Evolutionary conservation across 768 basidiomycete genomes (phyloP), one percentile per base, ranked within the genome.

Genomic region (Naganishia vaughanmartiniae): DNA sequence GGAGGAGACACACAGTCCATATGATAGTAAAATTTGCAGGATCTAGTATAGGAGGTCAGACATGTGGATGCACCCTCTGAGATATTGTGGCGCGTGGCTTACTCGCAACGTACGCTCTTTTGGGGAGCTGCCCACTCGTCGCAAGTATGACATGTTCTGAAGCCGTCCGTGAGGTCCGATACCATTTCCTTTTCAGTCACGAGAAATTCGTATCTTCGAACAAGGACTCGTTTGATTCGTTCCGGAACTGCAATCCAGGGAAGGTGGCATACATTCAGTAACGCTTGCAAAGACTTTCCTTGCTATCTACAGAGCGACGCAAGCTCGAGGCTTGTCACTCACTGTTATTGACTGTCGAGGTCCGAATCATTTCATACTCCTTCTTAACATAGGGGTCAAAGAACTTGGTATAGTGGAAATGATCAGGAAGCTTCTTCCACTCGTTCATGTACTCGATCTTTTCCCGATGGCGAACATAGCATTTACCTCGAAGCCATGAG

Each of bases 321-420:
- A 9, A 26, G 42, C 39, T 30, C 21, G 26, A 6, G 21, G 1
- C 33, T 14, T 45, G n/a, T 36, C 9, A 85, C 93, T 78, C 80
- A 98, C 95, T 84, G 81, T 99, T 99, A 70, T 89, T 87, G 72
- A 96, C 89, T 76, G 89, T 90, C 48, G 86, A 86, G 34, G 92
- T 87, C 71, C 90, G 89, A 66, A 99, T 89, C 75, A 97, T 90
- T 80, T 98, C 96, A 81, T 95, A 97, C 83, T 97, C 94, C 81
- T 91, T 91, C 84, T 95, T 93, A 83, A 97, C 92, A 82, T 95
- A 97, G 65, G 93, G 93, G 84, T 98, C 95, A 79, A 95, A 99
- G 33, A 97, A 85, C 76, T 90, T 89, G 76, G 88, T 89, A 85
- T 93, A 99, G 84, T 94, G 96, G 85, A 99, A 99, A 74, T 91